Evolutionary conservation across 352 stramenopile species (phyloP), one percentile per base, ranked within the genome.

Genomic region (Phytophthora cactorum): DNA sequence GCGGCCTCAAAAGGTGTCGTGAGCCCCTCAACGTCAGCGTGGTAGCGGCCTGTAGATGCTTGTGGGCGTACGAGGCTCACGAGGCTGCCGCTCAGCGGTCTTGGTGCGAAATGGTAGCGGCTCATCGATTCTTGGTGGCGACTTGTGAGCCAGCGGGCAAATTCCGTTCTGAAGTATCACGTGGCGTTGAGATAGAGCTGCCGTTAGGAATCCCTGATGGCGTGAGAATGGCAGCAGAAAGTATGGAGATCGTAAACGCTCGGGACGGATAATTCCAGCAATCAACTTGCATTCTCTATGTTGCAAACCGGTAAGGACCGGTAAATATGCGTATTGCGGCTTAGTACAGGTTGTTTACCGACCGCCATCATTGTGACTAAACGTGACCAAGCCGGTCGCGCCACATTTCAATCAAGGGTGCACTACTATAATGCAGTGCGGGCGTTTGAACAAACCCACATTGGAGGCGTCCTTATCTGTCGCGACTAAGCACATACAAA

Each of bases 361-460:
- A 49, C 36, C 41, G 15, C 43, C 54, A 57, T 41, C 46, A 51
- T 43, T 36, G 58, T 52, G 58, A 65, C 58, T 65, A 65, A 63
- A 63, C 56, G 31, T 34, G 31, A 34, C 31, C 31, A 34, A 34
- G 31, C 31, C 4, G 7, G 31, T 4, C 7, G 7, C 31, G 4
- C 4, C 4, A 34, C 34, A n/a, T n/a, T n/a, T n/a, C n/a, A n/a
- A n/a, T n/a, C n/a, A n/a, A n/a, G n/a, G n/a, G n/a, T n/a, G n/a
- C n/a, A n/a, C n/a, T n/a, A n/a, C n/a, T n/a, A n/a, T n/a, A n/a
- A n/a, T n/a, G n/a, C n/a, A n/a, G n/a, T n/a, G n/a, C n/a, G n/a
- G n/a, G n/a, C n/a, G n/a, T n/a, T n/a, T n/a, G n/a, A n/a, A n/a
- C n/a, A n/a, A n/a, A n/a, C n/a, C n/a, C n/a, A n/a, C n/a, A n/a